Evolutionary conservation across 1,284 basidiomycete species (phyloP).

Genomic region (Fomitopsis schrenkii): DNA sequence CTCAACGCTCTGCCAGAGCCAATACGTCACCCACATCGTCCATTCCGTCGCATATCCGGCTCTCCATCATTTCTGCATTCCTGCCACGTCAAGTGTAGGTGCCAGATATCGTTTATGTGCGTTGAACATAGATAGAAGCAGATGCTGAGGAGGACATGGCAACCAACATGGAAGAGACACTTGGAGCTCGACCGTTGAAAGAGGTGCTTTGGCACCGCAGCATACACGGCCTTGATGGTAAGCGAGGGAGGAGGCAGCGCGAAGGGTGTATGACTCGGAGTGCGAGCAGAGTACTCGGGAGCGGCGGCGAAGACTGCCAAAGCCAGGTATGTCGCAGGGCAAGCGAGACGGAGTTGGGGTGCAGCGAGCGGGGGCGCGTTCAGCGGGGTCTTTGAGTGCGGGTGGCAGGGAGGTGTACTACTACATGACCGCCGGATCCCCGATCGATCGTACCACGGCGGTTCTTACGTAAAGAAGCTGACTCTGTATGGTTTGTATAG

Average conservation of each 20-base stretch:
- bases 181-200: constrained; percentile 47
- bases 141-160: constrained; percentile 28
- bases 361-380: too few species aligned
- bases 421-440: too few species aligned
- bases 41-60: background rate
- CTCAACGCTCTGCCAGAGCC: constrained; percentile 27
- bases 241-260: constrained; percentile 29
- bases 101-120: constrained; percentile 15
- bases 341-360: too few species aligned
- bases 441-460: too few species aligned
- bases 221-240: constrained; percentile 41
- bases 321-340: background rate
- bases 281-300: constrained; percentile 24
- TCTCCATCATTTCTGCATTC: background rate
- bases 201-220: constrained; percentile 43
- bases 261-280: constrained; percentile 28
- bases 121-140: constrained; percentile 21
- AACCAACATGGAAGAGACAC: constrained; percentile 35
- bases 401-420: too few species aligned
- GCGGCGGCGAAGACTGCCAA: constrained; percentile 12
- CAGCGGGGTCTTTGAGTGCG: too few species aligned
- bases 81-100: background rate
- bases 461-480: too few species aligned
- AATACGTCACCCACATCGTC: constrained; percentile 22
- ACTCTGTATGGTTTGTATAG: too few species aligned